Conservation (phyloP, 306 rosid species). For the cucumber (Cucumis sativus) region Cucumber_9930_V3 NC_026661.2:2361501-2362000, state of each 20-base stretch:
- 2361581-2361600: too few relatives aligned
- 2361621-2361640: too few relatives aligned
- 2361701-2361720: background rate
- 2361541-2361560: too few relatives aligned
- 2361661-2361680: background rate
- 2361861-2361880: slow-evolving; percentile 23
- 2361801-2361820: background rate
- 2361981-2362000: background rate
- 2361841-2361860: slow-evolving; percentile 28
- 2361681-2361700: background rate
- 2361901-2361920: slow-evolving; percentile 20
- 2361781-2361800: background rate
- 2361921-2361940: slow-evolving; percentile 27
- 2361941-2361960: background rate
- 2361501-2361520: background rate
- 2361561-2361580: background rate
- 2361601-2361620: too few relatives aligned
- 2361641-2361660: too few relatives aligned
- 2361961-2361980: background rate
- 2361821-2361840: slow-evolving; percentile 3
- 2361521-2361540: too few relatives aligned
- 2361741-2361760: background rate
- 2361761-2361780: background rate
- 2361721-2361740: background rate
- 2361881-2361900: slow-evolving; percentile 10